Conservation (phyloP, 208 protist genomes). For the Acanthamoeba lenticulata region DNA sequence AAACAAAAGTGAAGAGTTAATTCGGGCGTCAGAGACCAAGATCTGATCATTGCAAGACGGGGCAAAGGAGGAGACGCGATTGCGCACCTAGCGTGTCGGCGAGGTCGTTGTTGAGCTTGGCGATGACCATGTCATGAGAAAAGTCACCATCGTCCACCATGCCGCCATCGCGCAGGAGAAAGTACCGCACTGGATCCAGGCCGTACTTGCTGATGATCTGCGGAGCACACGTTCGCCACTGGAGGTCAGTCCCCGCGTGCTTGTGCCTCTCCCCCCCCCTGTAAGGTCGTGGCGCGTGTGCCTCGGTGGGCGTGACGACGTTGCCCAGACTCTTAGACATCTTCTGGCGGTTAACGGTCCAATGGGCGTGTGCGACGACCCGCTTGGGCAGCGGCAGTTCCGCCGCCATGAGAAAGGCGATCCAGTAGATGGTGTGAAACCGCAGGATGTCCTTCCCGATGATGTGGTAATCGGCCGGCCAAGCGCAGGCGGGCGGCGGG, state of each 20-base stretch:
- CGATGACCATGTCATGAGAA: slow-evolving; percentile 91
- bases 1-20: no score
- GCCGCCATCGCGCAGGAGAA: slow-evolving; percentile 94
- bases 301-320: slow-evolving; percentile 93
- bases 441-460: slow-evolving; percentile 99
- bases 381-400: slow-evolving; percentile 93
- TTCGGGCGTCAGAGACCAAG: no score
- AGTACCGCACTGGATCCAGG: slow-evolving; percentile 95
- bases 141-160: slow-evolving; percentile 97
- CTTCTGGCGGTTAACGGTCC: slow-evolving; percentile 81
- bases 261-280: slow-evolving; percentile 24
- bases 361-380: slow-evolving; percentile 92
- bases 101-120: slow-evolving; percentile 93
- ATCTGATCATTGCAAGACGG: no score
- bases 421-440: slow-evolving; percentile 99
- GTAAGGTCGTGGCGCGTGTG: slow-evolving; percentile 81
- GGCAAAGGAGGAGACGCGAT: background rate
- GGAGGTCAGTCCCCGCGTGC: background rate
- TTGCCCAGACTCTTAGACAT: slow-evolving; percentile 92
- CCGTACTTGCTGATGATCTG: slow-evolving; percentile 88
- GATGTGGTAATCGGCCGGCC: slow-evolving; percentile 88
- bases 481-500: background rate
- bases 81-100: slow-evolving; percentile 94
- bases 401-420: slow-evolving; percentile 95
- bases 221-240: background rate